Evolutionary conservation across 768 basidiomycete species (phyloP).

Genomic region (Amanita rimosa): DNA sequence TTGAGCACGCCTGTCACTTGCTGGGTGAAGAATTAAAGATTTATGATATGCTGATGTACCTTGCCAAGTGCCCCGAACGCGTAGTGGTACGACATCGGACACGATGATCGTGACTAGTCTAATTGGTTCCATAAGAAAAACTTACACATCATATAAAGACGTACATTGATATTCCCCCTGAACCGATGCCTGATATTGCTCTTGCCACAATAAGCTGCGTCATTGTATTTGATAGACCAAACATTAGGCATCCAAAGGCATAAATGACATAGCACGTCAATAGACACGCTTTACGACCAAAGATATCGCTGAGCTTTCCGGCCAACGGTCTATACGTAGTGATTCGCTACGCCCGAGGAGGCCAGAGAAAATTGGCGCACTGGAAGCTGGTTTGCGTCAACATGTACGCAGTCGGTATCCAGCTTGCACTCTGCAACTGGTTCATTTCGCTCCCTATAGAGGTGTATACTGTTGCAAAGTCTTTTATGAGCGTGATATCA

Average conservation of each 20-base stretch:
- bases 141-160: constrained; percentile 10
- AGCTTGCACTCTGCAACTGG: constrained; percentile 53
- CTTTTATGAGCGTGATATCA: neutral
- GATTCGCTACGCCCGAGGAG: too few relatives aligned
- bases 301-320: constrained; percentile 57
- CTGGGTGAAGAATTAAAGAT: neutral
- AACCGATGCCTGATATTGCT: constrained; percentile 48
- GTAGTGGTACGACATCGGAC: constrained; percentile 53
- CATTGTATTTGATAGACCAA: constrained; percentile 43
- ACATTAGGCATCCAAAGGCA: constrained; percentile 39
- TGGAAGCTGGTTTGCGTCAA: constrained; percentile 51
- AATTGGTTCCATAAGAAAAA: neutral
- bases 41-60: constrained; percentile 18
- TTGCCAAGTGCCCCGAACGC: constrained; percentile 65
- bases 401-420: constrained; percentile 57
- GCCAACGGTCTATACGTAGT: constrained; percentile 37
- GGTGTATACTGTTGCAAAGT: constrained; percentile 28
- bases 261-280: constrained; percentile 45
- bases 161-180: constrained; percentile 54
- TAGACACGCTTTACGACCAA: constrained; percentile 47
- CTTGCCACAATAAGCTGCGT: constrained; percentile 40
- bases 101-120: constrained; percentile 55
- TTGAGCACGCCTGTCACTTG: constrained; percentile 38
- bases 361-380: constrained; percentile 17
- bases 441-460: constrained; percentile 48